These are phyloP conservation scores for Hanseniaspora taiwanica DNA, from an alignment of 805 yeast genomes.

Conservation along the genomic window DNA sequence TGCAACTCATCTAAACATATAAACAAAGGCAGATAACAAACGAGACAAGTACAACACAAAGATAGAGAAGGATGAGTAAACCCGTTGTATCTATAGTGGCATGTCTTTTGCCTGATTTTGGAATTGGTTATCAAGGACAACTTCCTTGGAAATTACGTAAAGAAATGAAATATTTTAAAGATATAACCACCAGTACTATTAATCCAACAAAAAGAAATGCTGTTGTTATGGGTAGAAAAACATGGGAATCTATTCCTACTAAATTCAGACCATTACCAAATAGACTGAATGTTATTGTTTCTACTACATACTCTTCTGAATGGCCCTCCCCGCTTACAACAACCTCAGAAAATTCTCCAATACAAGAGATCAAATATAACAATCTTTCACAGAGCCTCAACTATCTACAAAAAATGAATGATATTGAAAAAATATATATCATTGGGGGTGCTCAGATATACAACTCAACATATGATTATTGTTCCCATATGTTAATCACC, in stretches of 20 bases:
- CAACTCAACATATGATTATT: slow-evolving; percentile 33
- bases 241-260: slow-evolving; percentile 88
- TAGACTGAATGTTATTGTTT: slow-evolving; percentile 64
- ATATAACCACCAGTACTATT: slow-evolving; percentile 42
- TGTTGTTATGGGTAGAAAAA: slow-evolving; percentile 90
- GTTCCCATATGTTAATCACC: slow-evolving; percentile 52
- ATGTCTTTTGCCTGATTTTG: slow-evolving; percentile 63
- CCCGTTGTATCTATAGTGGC: slow-evolving; percentile 68
- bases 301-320: slow-evolving; percentile 27
- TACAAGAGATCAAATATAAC: slow-evolving; percentile 27
- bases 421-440: slow-evolving; percentile 52
- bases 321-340: no score
- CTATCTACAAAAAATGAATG: slow-evolving; percentile 13
- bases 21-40: no score
- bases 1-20: background rate
- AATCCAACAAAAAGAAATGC: slow-evolving; percentile 40
- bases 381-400: slow-evolving; percentile 34
- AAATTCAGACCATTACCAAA: slow-evolving; percentile 72
- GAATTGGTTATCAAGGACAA: slow-evolving; percentile 71
- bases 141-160: slow-evolving; percentile 79
- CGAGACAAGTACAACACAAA: no score
- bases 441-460: slow-evolving; percentile 93
- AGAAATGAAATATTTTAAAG: slow-evolving; percentile 77
- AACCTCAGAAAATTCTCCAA: no score
- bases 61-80: no score